Evolutionary conservation across 2,329 filamentous ascomycete species (phyloP), one percentile per base, ranked within the genome.

Genomic region (Tolypocladium paradoxum): DNA sequence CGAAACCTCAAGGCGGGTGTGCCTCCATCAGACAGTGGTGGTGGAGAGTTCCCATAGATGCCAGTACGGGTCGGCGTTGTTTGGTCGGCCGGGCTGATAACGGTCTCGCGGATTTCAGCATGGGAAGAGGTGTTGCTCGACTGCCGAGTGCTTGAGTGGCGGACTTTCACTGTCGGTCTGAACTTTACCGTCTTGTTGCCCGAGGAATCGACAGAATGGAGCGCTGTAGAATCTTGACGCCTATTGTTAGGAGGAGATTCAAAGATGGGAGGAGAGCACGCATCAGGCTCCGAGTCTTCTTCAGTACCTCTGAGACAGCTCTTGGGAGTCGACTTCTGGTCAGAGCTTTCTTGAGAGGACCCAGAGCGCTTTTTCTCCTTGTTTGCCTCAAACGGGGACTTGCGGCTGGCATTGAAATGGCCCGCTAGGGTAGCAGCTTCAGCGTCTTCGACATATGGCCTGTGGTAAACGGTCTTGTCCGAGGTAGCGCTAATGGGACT

Each of bases 181-280:
- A 65, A 65, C 18, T 60, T 60, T 7, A 64, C 60, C 18, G 60
- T 63, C 47, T 64, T 65, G 54, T 58, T 62, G 14, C 56, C 50
- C 3, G 58, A 57, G 14, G 59, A 60, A 18, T 54, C 52, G 16
- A 51, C 54, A n/a, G 60, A 62, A 22, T 57, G 27, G 2, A 31
- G 31, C 14, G 18, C 16, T 33, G 14, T 8, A n/a, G 20, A 48
- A 7, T 9, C 38, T 47, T 31, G 48, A 11, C 48, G 37, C 8
- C 40, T 36, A 9, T 33, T 49, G 49, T 22, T 51, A 58, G 14
- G n/a, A 35, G 31, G 31, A 35, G 2, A 24, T 34, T 35, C 14
- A 22, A 35, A 48, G n/a, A 18, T 24, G 9, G 27, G 14, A 31
- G 43, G 2, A 29, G 22, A 43, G 46, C 20, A 4, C 9, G 22